phyloP scores from a whole-genome alignment of 441 rosid genomes.

The Arabidopsis hybrid region DNA sequence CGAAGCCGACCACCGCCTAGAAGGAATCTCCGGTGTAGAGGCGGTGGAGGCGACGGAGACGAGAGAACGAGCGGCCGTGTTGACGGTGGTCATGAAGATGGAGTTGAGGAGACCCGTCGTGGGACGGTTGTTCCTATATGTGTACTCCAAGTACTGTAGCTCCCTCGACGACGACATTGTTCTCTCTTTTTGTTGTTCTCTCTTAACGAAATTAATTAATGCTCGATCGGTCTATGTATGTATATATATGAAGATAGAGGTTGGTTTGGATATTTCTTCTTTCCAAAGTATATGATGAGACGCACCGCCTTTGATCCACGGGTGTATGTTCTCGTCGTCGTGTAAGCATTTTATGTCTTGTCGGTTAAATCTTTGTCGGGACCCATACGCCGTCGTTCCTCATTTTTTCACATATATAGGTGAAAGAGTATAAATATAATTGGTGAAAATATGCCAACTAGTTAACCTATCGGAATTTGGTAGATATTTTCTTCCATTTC shows the following conservation, averaged over 20 bases:
- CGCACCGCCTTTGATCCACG: constrained; percentile 47
- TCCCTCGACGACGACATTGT: constrained; percentile 44
- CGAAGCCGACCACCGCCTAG: constrained; percentile 59
- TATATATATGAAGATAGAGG: constrained; percentile 27
- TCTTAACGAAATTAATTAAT: constrained; percentile 1
- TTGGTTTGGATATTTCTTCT: constrained; percentile 43
- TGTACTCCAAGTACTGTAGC: constrained; percentile 48
- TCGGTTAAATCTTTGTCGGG: constrained; percentile 35
- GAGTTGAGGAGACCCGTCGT: constrained; percentile 56
- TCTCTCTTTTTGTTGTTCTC: neutral
- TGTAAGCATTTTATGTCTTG: constrained; percentile 38
- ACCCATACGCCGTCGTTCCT: constrained; percentile 17
- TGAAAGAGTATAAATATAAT: too few relatives aligned
- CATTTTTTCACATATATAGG: neutral
- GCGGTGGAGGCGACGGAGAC: constrained; percentile 65
- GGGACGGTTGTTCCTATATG: constrained; percentile 49
- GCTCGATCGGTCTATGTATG: neutral
- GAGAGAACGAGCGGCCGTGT: constrained; percentile 63
- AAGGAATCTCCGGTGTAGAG: constrained; percentile 40
- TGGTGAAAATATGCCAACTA: too few relatives aligned
- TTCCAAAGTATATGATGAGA: constrained; percentile 41
- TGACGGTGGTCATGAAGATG: constrained; percentile 69
- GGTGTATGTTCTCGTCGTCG: constrained; percentile 38
- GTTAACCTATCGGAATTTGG: too few relatives aligned
- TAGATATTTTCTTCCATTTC: too few relatives aligned